Percentiles rank a stretch among this genome's conserved stretches.
Conservation (phyloP, 2,329 filamentous ascomycete species). For the Coniella lustricola region DNA sequence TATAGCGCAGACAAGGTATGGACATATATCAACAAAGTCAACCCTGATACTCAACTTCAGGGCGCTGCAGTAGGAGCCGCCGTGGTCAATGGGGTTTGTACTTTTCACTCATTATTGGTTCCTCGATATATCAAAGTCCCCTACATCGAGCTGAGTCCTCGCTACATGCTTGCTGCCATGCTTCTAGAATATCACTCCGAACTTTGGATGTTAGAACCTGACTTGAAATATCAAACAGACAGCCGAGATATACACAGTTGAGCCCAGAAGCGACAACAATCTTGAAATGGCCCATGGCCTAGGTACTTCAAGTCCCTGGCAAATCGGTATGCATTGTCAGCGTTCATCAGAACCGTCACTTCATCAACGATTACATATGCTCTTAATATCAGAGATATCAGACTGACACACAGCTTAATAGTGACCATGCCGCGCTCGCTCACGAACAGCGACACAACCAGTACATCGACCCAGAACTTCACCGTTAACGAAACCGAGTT, state of each 20-base stretch:
- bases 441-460: constrained; percentile 1
- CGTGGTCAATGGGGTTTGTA: background rate
- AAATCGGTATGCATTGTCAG: background rate
- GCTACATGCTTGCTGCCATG: too few relatives aligned
- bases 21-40: background rate
- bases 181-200: too few relatives aligned
- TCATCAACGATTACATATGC: background rate
- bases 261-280: constrained; percentile 1
- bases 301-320: background rate
- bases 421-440: background rate
- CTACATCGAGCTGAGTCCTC: too few relatives aligned
- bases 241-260: constrained; percentile 1
- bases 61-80: background rate
- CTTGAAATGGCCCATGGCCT: background rate
- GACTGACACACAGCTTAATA: background rate
- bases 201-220: too few relatives aligned
- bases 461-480: constrained; percentile 5
- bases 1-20: background rate
- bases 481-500: background rate
- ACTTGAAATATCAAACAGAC: background rate
- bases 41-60: constrained; percentile 3
- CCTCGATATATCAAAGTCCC: background rate
- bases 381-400: background rate
- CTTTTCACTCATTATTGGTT: too few relatives aligned
- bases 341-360: background rate